Evolutionary conservation across 1,284 basidiomycete genomes (phyloP), one percentile per base, ranked within the genome.

Genomic region (Cryptococcus sp.): DNA sequence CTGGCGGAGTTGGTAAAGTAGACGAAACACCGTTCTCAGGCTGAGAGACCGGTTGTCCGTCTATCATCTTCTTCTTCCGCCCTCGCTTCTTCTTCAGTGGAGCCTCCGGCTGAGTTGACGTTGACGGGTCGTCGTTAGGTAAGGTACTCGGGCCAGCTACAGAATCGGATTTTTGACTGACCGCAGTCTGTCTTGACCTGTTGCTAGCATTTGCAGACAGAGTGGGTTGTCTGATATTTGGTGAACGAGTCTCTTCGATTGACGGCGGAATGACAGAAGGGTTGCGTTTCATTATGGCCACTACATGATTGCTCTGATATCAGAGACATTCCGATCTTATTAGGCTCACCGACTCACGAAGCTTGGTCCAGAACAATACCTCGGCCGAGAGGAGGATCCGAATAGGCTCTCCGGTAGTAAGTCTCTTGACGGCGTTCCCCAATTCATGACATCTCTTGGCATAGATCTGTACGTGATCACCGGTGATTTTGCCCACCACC

Each of bases 401-500:
- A 16, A 50, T 17, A 1, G 47, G 23, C n/a, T 55, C 42, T 17
- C 52, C 57, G 6, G 47, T 42, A 20, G 54, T 52, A 4, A 58
- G 16, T 27, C 52, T 58, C 30, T 50, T 50, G 13, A 58, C 48
- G 16, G 51, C 43, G 38, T 52, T 45, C 2, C 57, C 50, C 20
- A 62, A 39, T 38, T 62, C 60, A 52, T 58, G 55, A 50, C 60
- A 62, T 35, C 57, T 43, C 46, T 61, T 61, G 30, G 51, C 54
- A 50, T 61, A 61, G 13, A 47, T 10, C 27, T 47, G 45, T 8
- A 54, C 38, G 2, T 15, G 41, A 50, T 59, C 57, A 0, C 41
- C 50, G 17, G 45, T 55, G 46, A 52, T 47, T 23, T 47, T 27
- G 11, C 52, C 52, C 17, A 13, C 35, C 22, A 27, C 23, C 43